A percentile compares a stretch with the other conserved stretches of the same genome.
These are phyloP conservation scores for Colletotrichum sojae DNA, from an alignment of 2,329 filamentous ascomycete genomes.

Conservation along the genomic window DNA sequence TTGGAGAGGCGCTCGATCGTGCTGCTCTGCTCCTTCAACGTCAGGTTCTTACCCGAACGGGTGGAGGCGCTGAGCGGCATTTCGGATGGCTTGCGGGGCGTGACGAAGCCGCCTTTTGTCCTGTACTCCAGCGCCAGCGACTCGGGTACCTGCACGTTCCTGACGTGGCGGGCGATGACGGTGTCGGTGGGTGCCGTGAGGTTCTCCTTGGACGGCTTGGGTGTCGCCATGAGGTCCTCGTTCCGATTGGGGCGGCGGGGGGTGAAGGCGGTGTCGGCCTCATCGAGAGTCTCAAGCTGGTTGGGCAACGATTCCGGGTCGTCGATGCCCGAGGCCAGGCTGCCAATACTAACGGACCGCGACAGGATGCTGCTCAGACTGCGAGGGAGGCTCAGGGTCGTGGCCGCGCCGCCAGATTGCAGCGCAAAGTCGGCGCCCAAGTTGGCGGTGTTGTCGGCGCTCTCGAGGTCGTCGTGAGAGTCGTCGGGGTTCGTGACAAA, in stretches of 20 bases:
- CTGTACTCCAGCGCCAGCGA: conserved; percentile 90
- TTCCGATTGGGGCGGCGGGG: conserved; percentile 53
- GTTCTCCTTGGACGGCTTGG: conserved; percentile 71
- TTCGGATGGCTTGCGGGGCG: conserved; percentile 67
- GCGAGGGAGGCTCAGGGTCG: conserved; percentile 66
- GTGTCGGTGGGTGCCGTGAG: conserved; percentile 84
- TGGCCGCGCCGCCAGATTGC: conserved; percentile 83
- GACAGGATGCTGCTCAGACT: conserved; percentile 72
- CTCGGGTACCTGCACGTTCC: conserved; percentile 91
- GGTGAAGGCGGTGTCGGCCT: conserved; percentile 58
- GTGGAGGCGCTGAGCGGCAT: conserved; percentile 67
- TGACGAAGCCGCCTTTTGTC: conserved; percentile 77
- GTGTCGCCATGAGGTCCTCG: conserved; percentile 75
- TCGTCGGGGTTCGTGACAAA: conserved; percentile 70
- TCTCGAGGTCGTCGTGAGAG: conserved; percentile 74
- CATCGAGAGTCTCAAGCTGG: conserved; percentile 65
- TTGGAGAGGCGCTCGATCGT: conserved; percentile 97
- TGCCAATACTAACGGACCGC: conserved; percentile 88
- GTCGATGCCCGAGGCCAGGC: conserved; percentile 84
- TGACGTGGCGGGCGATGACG: conserved; percentile 87
- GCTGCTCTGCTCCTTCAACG: conserved; percentile 96
- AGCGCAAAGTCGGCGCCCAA: conserved; percentile 82
- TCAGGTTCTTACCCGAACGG: conserved; percentile 79
- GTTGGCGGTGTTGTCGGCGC: conserved; percentile 77
- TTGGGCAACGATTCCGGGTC: conserved; percentile 64